Percentiles rank a stretch among this genome's conserved stretches.
Evolutionary conservation across 345 rosid species (phyloP).

Genomic region (Excoecaria cochinchinensis): DNA sequence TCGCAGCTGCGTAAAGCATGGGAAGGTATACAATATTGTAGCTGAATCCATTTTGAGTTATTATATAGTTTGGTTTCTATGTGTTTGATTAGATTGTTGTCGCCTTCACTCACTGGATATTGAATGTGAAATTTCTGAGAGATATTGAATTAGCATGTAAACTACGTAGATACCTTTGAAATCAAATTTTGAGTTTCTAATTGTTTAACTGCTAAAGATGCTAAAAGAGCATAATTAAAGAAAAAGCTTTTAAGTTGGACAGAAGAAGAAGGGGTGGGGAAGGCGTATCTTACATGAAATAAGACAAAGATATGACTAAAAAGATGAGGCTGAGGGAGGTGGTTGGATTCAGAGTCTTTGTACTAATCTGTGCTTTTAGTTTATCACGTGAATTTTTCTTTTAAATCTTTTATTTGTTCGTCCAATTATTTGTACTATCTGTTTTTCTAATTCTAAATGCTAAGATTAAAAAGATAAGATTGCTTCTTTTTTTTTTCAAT

Average conservation of each 20-base stretch:
- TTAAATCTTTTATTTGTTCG: not conserved
- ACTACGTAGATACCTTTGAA: no score
- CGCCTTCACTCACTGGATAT: not conserved
- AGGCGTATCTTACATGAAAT: not conserved
- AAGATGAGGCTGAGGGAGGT: not conserved
- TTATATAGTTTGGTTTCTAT: not conserved
- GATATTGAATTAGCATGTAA: not conserved
- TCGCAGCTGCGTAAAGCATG: constrained; percentile 12
- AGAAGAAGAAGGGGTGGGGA: no score
- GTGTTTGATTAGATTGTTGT: no score
- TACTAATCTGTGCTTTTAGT: constrained; percentile 6
- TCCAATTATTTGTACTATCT: no score
- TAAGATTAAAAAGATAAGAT: no score
- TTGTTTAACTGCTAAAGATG: not conserved
- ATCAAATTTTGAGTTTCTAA: no score
- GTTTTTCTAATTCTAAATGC: no score
- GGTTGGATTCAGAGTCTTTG: not conserved
- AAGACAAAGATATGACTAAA: not conserved
- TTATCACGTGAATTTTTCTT: constrained; percentile 1
- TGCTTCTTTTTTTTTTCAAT: no score
- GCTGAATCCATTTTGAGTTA: not conserved
- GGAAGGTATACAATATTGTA: not conserved
- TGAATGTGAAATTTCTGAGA: not conserved
- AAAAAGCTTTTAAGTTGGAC: not conserved
- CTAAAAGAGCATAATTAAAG: constrained; percentile 5